Evolutionary conservation across 352 stramenopile species (phyloP), one percentile per base, ranked within the genome.

Genomic region (Phytophthora pluvialis): DNA sequence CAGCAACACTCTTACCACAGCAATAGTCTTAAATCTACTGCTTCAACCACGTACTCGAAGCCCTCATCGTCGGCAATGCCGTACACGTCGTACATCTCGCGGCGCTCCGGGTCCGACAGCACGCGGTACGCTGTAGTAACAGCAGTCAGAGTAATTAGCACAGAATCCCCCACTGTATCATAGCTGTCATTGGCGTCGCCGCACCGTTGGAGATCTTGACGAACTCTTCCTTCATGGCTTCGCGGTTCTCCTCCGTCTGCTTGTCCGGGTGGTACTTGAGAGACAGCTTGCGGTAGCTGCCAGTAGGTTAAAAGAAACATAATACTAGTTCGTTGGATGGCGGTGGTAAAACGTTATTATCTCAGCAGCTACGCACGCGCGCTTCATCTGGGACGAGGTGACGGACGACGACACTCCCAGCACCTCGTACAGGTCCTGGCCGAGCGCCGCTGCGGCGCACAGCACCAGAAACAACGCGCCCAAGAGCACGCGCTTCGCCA

Each of bases 221-320:
- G 45, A 92, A 92, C 57, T 83, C 64, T 29, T 87, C 80, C 63
- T 83, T 86, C 76, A 88, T 83, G 11, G 60, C 64, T 39, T 88
- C 80, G 15, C 78, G 75, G 11, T 58, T 81, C 26, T 89, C 79
- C 18, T 82, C 77, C 28, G 90, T 88, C 49, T 97, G 93, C 77
- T 98, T 98, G 72, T 98, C 94, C 26, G 95, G 95, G 75, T 98
- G 95, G 67, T 97, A 98, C 72, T 98, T 93, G 44, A 98, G 83
- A 60, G 86, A 96, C 38, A 98, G 72, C 69, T 97, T 97, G 44
- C 94, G 81, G 79, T 98, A 98, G 55, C 80, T 88, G 45, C 35
- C 29, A 47, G 31, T 13, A 48, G 13, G 38, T 39, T 4, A 51
- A 59, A 59, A 25, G 25, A 46, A 48, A 26, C n/a, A 51, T 44